phyloP scores from a whole-genome alignment of 768 basidiomycete species.

The Leucogyrophana mollusca region DNA sequence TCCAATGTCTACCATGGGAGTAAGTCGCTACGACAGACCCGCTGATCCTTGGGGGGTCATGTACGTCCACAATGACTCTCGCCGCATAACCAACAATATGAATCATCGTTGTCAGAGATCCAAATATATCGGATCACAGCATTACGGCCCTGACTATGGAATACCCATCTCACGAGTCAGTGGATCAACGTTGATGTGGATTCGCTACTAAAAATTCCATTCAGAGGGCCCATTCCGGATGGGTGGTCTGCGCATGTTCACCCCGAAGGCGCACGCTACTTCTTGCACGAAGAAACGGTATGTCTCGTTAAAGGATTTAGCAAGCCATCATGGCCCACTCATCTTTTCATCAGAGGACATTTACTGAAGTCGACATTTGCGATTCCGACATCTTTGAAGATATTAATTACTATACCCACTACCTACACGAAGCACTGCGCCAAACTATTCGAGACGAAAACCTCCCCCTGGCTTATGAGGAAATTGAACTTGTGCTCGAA shows the following conservation, averaged over 20 bases:
- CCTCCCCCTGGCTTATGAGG: conserved; percentile 26
- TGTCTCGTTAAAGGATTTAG: conserved; percentile 5
- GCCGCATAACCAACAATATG: too few species aligned
- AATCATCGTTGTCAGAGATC: not conserved
- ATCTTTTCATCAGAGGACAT: conserved; percentile 41
- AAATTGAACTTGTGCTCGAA: conserved; percentile 48
- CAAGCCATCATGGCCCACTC: not conserved
- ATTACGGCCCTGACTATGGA: not conserved
- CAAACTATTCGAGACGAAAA: conserved; percentile 7
- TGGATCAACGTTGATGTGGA: conserved; percentile 1
- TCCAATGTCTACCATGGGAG: conserved; percentile 12
- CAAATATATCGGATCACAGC: not conserved
- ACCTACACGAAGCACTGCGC: conserved; percentile 18
- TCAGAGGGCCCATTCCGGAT: conserved; percentile 13
- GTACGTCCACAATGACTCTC: not conserved
- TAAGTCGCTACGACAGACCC: conserved; percentile 12
- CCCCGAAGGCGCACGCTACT: conserved; percentile 65
- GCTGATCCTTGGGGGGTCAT: too few species aligned
- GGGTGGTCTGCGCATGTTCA: conserved; percentile 52
- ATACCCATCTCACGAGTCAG: conserved; percentile 3
- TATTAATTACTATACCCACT: conserved; percentile 32
- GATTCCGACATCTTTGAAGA: conserved; percentile 31
- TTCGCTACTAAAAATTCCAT: not conserved
- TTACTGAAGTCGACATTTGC: conserved; percentile 55
- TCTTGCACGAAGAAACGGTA: conserved; percentile 47